A percentile compares a stretch with the other conserved stretches of the same genome.
These are phyloP conservation scores for Dryas octopetala DNA, from an alignment of 306 rosid species.

Conservation along the genomic window DNA sequence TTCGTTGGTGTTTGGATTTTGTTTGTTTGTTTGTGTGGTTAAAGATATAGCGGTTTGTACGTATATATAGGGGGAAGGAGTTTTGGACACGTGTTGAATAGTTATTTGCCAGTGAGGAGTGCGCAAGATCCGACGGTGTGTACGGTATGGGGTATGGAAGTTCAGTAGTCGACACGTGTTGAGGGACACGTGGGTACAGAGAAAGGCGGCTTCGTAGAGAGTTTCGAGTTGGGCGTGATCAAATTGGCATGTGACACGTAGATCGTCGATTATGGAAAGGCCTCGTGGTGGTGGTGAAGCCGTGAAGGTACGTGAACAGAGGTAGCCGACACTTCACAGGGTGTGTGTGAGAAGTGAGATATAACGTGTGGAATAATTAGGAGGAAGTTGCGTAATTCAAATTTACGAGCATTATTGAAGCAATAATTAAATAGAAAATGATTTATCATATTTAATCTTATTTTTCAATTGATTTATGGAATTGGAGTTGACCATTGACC, in stretches of 20 bases:
- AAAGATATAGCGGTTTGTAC: background rate
- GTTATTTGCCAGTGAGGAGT: no score
- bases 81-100: constrained; percentile 46
- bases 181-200: constrained; percentile 24
- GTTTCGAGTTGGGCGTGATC: background rate
- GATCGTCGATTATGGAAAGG: constrained; percentile 21
- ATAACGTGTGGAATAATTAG: constrained; percentile 37
- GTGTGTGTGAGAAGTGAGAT: background rate
- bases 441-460: no score
- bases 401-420: constrained; percentile 2
- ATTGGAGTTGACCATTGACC: no score
- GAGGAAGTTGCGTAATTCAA: background rate
- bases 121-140: background rate
- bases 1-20: constrained; percentile 11
- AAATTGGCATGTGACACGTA: constrained; percentile 34
- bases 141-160: background rate
- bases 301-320: constrained; percentile 30
- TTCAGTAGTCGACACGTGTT: background rate
- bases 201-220: constrained; percentile 25
- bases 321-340: constrained; percentile 42
- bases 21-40: background rate
- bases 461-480: background rate
- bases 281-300: constrained; percentile 30
- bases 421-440: constrained; percentile 15
- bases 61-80: constrained; percentile 1